Evolutionary conservation across 2,329 filamentous ascomycete species (phyloP).

Genomic region (Nannizziopsis arthrosporioides): DNA sequence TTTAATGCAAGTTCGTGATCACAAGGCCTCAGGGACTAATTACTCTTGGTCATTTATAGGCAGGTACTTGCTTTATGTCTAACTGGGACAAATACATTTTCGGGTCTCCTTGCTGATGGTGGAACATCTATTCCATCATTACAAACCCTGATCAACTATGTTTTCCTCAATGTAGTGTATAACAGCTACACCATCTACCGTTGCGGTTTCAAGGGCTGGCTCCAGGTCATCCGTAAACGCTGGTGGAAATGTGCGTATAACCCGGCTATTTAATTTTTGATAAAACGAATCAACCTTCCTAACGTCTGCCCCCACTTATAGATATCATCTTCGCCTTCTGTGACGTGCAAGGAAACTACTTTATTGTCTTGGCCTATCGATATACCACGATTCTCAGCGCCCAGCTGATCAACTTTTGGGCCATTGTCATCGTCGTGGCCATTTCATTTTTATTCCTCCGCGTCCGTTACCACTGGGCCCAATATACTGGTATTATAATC

Average conservation of each 20-base stretch:
- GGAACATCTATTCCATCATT: slow-evolving; percentile 82
- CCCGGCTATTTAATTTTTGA: not conserved
- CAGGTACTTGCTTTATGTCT: slow-evolving; percentile 82
- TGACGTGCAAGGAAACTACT: slow-evolving; percentile 96
- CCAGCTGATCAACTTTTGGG: slow-evolving; percentile 97
- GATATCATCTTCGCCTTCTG: slow-evolving; percentile 81
- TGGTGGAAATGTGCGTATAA: slow-evolving; percentile 63
- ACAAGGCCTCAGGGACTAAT: not conserved
- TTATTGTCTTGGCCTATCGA: slow-evolving; percentile 85
- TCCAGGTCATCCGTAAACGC: slow-evolving; percentile 51
- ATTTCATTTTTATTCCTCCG: slow-evolving; percentile 70
- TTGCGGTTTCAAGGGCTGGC: slow-evolving; percentile 64
- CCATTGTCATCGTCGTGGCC: slow-evolving; percentile 81
- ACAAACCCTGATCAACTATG: slow-evolving; percentile 92
- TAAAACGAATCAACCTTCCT: not conserved
- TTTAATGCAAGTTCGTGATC: slow-evolving; percentile 15
- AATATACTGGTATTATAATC: slow-evolving; percentile 76
- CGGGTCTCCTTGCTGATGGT: slow-evolving; percentile 54
- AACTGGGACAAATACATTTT: slow-evolving; percentile 86
- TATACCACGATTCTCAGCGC: slow-evolving; percentile 86
- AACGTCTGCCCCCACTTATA: slow-evolving; percentile 14
- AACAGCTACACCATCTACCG: slow-evolving; percentile 65
- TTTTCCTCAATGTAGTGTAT: slow-evolving; percentile 71
- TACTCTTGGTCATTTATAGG: slow-evolving; percentile 24
- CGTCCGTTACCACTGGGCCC: slow-evolving; percentile 80